Conservation (phyloP, 2,329 filamentous ascomycete genomes). For the Gnomoniopsis smithogilvyi region DNA sequence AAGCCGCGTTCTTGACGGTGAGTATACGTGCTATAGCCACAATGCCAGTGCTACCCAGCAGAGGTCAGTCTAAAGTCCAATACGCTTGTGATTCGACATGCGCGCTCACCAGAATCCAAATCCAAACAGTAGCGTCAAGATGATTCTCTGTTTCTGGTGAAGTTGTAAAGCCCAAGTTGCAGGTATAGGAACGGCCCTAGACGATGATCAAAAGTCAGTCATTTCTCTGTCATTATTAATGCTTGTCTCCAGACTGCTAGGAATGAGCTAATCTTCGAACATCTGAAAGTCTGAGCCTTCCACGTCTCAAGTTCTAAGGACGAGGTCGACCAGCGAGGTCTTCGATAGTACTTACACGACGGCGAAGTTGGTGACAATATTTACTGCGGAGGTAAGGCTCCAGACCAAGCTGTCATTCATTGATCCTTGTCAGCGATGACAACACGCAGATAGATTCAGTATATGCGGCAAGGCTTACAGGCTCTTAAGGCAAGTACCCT, state of each 20-base stretch:
- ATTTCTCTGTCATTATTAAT: too few relatives aligned
- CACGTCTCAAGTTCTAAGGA: too few relatives aligned
- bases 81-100: neutral
- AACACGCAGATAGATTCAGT: neutral
- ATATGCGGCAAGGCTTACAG: constrained; percentile 9
- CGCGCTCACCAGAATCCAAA: constrained; percentile 26
- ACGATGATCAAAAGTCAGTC: too few relatives aligned
- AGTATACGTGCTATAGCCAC: constrained; percentile 29
- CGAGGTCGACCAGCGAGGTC: too few relatives aligned
- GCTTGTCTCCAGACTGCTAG: too few relatives aligned
- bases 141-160: constrained; percentile 22
- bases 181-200: constrained; percentile 23
- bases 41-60: constrained; percentile 21
- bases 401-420: constrained; percentile 19
- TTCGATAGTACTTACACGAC: constrained; percentile 17
- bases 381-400: constrained; percentile 27
- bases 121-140: constrained; percentile 22
- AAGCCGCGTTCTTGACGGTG: constrained; percentile 23
- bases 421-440: neutral
- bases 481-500: constrained; percentile 24
- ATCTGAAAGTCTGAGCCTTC: too few relatives aligned
- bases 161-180: constrained; percentile 23
- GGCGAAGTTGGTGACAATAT: constrained; percentile 26
- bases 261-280: too few relatives aligned
- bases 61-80: neutral